These are phyloP conservation scores for Aspergillus neotritici DNA, from an alignment of 2,329 filamentous ascomycete species.

Conservation along the genomic window DNA sequence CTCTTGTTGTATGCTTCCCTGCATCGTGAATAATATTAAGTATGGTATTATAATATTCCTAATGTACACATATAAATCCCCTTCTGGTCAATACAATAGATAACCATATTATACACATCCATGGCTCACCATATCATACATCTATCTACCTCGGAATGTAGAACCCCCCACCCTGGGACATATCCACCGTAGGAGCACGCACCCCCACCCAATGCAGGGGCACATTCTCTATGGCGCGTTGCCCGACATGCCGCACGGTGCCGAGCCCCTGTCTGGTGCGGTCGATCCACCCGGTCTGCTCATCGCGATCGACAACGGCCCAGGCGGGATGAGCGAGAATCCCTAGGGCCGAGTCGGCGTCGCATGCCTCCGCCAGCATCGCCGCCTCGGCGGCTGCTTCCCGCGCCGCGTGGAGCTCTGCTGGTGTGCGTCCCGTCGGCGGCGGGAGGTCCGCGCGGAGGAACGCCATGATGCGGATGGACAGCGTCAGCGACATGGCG, in stretches of 20 bases:
- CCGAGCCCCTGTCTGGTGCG: constrained; percentile 45
- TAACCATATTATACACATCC: neutral
- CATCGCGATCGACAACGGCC: constrained; percentile 13
- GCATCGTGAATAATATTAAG: too few species aligned
- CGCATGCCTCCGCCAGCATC: constrained; percentile 35
- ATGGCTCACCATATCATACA: too few species aligned
- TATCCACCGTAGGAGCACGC: constrained; percentile 40
- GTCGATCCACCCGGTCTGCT: constrained; percentile 25
- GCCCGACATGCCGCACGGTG: constrained; percentile 46
- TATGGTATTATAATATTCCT: too few species aligned
- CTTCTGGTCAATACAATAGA: neutral
- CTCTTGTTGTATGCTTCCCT: too few species aligned
- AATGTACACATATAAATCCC: too few species aligned
- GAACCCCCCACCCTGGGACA: constrained; percentile 35
- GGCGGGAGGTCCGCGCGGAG: constrained; percentile 39
- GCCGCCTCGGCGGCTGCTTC: constrained; percentile 31
- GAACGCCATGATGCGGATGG: constrained; percentile 55
- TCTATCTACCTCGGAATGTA: constrained; percentile 30
- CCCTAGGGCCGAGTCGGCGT: constrained; percentile 32
- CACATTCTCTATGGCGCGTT: constrained; percentile 53
- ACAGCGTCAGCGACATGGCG: constrained; percentile 40
- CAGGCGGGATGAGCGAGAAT: constrained; percentile 38
- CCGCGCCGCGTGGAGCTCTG: constrained; percentile 32
- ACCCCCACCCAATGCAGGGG: constrained; percentile 57
- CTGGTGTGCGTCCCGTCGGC: neutral